phyloP scores from a whole-genome alignment of 2,329 filamentous ascomycete species.

The Bisporella sp. region DNA sequence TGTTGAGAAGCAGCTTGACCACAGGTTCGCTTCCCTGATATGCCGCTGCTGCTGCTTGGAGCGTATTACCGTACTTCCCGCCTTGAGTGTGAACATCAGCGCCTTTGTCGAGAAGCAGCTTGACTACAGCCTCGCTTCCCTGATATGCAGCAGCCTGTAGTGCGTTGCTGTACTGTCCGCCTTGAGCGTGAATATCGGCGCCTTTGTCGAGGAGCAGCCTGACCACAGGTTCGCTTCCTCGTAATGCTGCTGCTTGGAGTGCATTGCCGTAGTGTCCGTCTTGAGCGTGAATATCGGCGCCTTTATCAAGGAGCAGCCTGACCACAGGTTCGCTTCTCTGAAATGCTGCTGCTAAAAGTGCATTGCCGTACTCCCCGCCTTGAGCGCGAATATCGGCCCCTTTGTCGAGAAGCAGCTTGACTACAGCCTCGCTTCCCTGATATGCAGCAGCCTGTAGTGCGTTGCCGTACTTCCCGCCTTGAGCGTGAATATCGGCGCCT shows the following conservation, averaged over 20 bases:
- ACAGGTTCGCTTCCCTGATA: too few species aligned
- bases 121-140: not conserved
- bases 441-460: not conserved
- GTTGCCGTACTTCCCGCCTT: not conserved
- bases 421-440: not conserved
- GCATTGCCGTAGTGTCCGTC: not conserved
- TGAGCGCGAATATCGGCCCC: not conserved
- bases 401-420: constrained; percentile 2
- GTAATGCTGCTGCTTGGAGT: too few species aligned
- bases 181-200: not conserved
- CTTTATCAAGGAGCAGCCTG: not conserved
- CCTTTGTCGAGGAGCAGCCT: not conserved
- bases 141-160: not conserved
- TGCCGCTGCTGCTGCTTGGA: not conserved
- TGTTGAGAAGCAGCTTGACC: too few species aligned
- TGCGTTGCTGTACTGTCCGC: not conserved
- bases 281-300: too few species aligned
- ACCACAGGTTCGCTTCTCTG: not conserved
- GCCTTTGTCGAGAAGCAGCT: not conserved
- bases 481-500: not conserved
- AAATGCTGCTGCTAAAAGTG: not conserved
- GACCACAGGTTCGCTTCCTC: not conserved
- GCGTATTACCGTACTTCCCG: not conserved
- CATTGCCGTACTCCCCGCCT: not conserved
- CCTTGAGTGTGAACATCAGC: not conserved